phyloP scores from a whole-genome alignment of 441 rosid genomes.

The Breynia disticha region DNA sequence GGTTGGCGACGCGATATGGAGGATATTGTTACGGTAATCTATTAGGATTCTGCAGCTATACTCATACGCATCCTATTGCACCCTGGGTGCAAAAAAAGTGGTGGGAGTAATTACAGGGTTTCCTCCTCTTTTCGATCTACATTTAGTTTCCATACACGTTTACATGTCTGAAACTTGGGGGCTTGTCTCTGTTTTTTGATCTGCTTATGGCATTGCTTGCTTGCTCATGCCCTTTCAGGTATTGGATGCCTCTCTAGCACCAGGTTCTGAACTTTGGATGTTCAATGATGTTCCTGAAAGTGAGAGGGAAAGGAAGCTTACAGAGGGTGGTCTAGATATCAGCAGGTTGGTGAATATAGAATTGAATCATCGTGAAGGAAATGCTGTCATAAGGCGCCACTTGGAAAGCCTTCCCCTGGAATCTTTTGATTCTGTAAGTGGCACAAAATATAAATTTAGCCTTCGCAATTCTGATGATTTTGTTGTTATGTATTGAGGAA shows the following conservation, averaged over 20 bases:
- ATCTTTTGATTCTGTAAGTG: slow-evolving; percentile 61
- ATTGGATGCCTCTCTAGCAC: slow-evolving; percentile 61
- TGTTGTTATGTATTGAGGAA: not conserved
- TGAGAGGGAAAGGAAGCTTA: slow-evolving; percentile 61
- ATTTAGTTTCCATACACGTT: slow-evolving; percentile 8
- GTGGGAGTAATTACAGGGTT: slow-evolving; percentile 18
- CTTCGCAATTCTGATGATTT: not conserved
- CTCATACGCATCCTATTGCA: slow-evolving; percentile 19
- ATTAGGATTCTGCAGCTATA: slow-evolving; percentile 23
- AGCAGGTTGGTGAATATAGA: slow-evolving; percentile 47
- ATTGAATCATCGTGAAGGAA: slow-evolving; percentile 59
- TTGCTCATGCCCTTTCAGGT: slow-evolving; percentile 31
- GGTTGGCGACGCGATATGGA: slow-evolving; percentile 86
- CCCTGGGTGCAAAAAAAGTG: slow-evolving; percentile 24
- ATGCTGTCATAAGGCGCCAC: slow-evolving; percentile 67
- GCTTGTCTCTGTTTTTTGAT: not conserved
- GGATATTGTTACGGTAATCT: slow-evolving; percentile 71
- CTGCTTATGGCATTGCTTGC: slow-evolving; percentile 1
- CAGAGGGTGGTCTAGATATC: slow-evolving; percentile 61
- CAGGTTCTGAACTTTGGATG: slow-evolving; percentile 76
- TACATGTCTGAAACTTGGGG: slow-evolving; percentile 5
- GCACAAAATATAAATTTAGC: not conserved
- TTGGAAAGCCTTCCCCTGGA: slow-evolving; percentile 73
- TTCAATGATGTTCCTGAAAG: slow-evolving; percentile 66
- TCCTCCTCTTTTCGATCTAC: slow-evolving; percentile 6